Conservation (phyloP, 192 early-diverging fungal species). For the Glomus cerebriforme region DNA sequence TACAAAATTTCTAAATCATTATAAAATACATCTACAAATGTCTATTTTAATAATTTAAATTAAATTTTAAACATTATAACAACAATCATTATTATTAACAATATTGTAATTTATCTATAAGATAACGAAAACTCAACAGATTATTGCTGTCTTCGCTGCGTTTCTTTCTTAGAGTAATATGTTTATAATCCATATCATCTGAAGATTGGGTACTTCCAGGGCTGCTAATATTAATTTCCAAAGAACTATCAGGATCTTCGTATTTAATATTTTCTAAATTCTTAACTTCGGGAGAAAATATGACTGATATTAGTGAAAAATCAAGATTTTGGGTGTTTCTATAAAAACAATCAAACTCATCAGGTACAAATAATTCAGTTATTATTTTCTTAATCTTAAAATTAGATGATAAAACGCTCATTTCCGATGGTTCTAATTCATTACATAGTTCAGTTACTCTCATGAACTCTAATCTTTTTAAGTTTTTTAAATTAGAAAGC, state of each 20-base stretch:
- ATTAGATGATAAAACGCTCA: background rate
- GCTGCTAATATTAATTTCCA: background rate
- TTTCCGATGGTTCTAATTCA: background rate
- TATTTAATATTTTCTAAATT: background rate
- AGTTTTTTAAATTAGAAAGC: background rate
- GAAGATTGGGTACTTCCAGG: background rate
- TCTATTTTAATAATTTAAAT: too few relatives aligned
- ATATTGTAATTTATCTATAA: background rate
- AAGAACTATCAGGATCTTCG: background rate
- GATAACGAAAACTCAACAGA: background rate
- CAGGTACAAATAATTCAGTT: background rate
- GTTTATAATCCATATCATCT: background rate
- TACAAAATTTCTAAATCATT: too few relatives aligned
- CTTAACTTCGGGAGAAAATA: background rate
- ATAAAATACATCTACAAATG: too few relatives aligned
- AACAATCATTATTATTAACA: too few relatives aligned
- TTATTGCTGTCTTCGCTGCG: background rate
- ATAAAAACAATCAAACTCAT: background rate
- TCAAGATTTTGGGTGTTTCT: background rate
- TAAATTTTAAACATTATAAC: too few relatives aligned
- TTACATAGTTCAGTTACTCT: background rate
- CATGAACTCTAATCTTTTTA: background rate
- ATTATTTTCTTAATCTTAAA: background rate
- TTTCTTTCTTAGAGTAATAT: background rate
- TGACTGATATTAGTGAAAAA: background rate